Evolutionary conservation across 208 protist species (phyloP), one percentile per base, ranked within the genome.

Genomic region (Crithidia fasciculata): DNA sequence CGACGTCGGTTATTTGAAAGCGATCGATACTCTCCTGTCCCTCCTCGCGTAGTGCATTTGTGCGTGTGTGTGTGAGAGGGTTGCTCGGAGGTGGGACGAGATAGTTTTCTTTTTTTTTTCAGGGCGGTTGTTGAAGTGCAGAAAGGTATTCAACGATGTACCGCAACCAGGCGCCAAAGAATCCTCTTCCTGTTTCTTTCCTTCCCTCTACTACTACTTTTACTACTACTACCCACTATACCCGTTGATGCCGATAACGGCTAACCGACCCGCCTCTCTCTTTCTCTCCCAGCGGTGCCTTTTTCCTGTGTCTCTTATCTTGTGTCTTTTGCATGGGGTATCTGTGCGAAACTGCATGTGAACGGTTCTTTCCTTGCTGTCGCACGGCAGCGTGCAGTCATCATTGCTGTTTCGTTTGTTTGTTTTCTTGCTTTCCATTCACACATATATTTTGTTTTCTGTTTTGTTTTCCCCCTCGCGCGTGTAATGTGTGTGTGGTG

Each of bases 1-100:
- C 54, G 92, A 96, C 56, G 72, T 91, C n/a, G 85, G 89, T 13
- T 96, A 96, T 57, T 64, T 94, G 56, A 80, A 85, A n/a, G 92
- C 86, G 36, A 69, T 96, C 10, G 84, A 91, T 52, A 91, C 89
- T 12, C 74, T 96, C 36, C 74, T 93, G 16, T 81, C 80, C 18
- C 72, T 95, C 3, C 69, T 95, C 0, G 67, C 75, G 18, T 87
- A 79, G 37, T 10, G 28, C 28, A 28, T 28, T 28, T 28, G 28
- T 28, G 28, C 8, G n/a, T n/a, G 68, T 65, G 40, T 52, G 43
- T 55, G 69, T 59, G 61, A 49, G 44, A 50, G 36, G 28, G 28
- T 28, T 28, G 28, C 28, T 28, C 28, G 28, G 28, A 28, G 28
- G 28, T 28, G 28, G 28, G 28, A 28, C 28, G 28, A 28, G 28